These are phyloP conservation scores for Termitomyces sp. DNA, from an alignment of 768 basidiomycete genomes.

Conservation along the genomic window DNA sequence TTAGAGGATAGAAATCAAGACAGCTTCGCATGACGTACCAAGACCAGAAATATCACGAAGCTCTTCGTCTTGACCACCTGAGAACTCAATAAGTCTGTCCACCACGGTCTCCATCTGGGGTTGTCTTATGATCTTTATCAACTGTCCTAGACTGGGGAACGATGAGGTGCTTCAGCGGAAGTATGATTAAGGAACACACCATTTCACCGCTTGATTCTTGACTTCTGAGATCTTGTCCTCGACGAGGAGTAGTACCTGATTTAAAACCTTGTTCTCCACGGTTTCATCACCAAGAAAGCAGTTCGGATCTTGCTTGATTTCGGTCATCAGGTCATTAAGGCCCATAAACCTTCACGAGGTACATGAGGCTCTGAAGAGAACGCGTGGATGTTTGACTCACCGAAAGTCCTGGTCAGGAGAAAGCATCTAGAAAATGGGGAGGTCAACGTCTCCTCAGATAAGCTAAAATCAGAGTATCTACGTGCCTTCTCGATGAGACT, in stretches of 20 bases:
- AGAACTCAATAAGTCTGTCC: constrained; percentile 84
- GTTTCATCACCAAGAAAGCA: constrained; percentile 81
- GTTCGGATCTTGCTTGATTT: constrained; percentile 73
- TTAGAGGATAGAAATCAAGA: neutral
- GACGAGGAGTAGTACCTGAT: constrained; percentile 78
- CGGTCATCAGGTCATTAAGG: constrained; percentile 87
- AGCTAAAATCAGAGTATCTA: neutral
- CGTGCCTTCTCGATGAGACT: constrained; percentile 76
- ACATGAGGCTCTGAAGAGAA: constrained; percentile 14
- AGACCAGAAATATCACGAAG: constrained; percentile 90
- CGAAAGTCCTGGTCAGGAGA: constrained; percentile 89
- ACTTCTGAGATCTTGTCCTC: constrained; percentile 97
- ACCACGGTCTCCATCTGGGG: constrained; percentile 80
- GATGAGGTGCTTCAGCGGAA: neutral
- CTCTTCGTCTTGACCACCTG: constrained; percentile 85
- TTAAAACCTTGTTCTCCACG: constrained; percentile 79
- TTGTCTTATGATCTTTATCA: constrained; percentile 87
- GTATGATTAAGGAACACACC: constrained; percentile 39
- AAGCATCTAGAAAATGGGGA: constrained; percentile 57
- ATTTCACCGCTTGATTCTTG: constrained; percentile 96
- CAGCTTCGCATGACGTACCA: constrained; percentile 42
- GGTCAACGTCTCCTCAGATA: constrained; percentile 5
- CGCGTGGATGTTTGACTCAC: constrained; percentile 34
- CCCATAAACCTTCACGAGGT: constrained; percentile 81
- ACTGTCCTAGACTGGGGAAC: constrained; percentile 66